Evolutionary conservation across 2,329 filamentous ascomycete species (phyloP).

Genomic region (Exophiala calicioides): DNA sequence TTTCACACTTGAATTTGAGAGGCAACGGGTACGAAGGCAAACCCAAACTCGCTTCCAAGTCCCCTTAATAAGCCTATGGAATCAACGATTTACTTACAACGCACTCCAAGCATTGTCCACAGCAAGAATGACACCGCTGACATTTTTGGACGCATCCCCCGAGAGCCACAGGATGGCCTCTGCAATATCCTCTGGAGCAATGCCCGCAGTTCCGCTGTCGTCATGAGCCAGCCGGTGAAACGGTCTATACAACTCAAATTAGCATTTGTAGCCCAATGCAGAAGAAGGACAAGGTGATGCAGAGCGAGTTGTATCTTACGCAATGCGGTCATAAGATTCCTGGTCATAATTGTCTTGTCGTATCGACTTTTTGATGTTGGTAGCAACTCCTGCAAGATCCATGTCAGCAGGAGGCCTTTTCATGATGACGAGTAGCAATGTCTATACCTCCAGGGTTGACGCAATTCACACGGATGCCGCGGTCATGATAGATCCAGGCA

Average conservation of each 20-base stretch:
- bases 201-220: background rate
- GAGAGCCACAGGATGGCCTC: background rate
- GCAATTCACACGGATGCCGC: constrained; percentile 56
- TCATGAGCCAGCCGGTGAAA: background rate
- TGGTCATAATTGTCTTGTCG: background rate
- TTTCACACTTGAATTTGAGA: too few species aligned
- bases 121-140: background rate
- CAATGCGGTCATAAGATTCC: background rate
- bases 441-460: constrained; percentile 54
- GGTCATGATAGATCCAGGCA: constrained; percentile 56
- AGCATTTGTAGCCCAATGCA: background rate
- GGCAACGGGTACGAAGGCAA: too few species aligned
- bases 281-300: background rate
- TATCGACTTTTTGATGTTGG: constrained; percentile 1
- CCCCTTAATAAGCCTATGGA: too few species aligned
- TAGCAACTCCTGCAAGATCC: background rate
- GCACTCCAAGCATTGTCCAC: background rate
- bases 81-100: too few species aligned
- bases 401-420: background rate
- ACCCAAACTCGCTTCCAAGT: too few species aligned
- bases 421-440: background rate
- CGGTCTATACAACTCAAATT: background rate
- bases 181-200: background rate
- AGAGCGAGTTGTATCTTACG: background rate
- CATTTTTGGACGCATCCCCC: background rate